Conservation (phyloP, 1,284 basidiomycete species). For the Moesziomyces antarcticus region DNA sequence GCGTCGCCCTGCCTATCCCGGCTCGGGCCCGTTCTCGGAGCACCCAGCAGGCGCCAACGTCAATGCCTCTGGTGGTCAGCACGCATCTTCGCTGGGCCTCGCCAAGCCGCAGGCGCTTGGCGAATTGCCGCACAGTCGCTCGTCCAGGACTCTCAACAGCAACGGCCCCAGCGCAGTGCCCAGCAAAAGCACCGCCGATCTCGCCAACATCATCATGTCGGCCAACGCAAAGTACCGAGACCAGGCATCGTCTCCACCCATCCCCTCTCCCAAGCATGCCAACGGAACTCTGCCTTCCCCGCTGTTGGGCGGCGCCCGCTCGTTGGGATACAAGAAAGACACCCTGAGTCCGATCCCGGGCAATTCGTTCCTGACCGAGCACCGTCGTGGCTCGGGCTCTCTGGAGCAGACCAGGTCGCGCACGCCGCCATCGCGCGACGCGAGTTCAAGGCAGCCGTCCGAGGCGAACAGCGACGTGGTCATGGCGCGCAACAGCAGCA, state of each 20-base stretch:
- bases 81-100: slow-evolving; percentile 4
- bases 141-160: slow-evolving; percentile 17
- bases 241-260: slow-evolving; percentile 30
- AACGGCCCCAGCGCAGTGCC: not conserved
- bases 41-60: slow-evolving; percentile 4
- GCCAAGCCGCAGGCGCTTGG: slow-evolving; percentile 1
- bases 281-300: slow-evolving; percentile 22
- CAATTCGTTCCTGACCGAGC: slow-evolving; percentile 14
- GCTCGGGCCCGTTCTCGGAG: slow-evolving; percentile 20
- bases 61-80: slow-evolving; percentile 4
- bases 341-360: slow-evolving; percentile 20
- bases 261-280: slow-evolving; percentile 19
- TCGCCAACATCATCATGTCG: slow-evolving; percentile 27
- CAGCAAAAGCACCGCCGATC: slow-evolving; percentile 18
- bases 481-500: slow-evolving; percentile 22
- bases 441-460: slow-evolving; percentile 10
- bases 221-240: slow-evolving; percentile 31
- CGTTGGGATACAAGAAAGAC: slow-evolving; percentile 30
- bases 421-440: slow-evolving; percentile 24
- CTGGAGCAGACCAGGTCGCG: slow-evolving; percentile 20
- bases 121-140: slow-evolving; percentile 18
- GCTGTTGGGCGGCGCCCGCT: slow-evolving; percentile 26
- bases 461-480: slow-evolving; percentile 4
- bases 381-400: slow-evolving; percentile 10
- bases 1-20: slow-evolving; percentile 4